Base-by-base conservation (phyloP, 352 stramenopile species). In the Pythium insidiosum region DNA sequence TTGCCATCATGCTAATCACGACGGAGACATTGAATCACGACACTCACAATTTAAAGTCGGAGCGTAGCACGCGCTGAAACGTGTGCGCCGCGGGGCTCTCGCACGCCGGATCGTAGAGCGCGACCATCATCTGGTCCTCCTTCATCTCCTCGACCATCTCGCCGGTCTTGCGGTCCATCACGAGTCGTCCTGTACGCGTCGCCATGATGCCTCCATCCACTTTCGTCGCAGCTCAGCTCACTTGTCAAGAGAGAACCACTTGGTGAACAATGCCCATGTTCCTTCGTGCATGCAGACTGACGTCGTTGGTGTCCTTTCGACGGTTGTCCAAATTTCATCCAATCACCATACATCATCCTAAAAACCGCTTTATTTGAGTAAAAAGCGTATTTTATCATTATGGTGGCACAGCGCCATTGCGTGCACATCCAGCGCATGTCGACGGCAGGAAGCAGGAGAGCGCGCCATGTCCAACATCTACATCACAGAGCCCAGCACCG, bases 401-500 rank as follows among this genome's bases (percentile, higher is more conserved):
- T n/a, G n/a, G n/a, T n/a, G n/a, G n/a, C n/a, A n/a, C n/a, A n/a
- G n/a, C n/a, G n/a, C n/a, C n/a, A n/a, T n/a, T n/a, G n/a, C n/a
- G n/a, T n/a, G n/a, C n/a, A n/a, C n/a, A n/a, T n/a, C n/a, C n/a
- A n/a, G n/a, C n/a, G n/a, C n/a, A n/a, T 37, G 31, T 13, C 31
- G 31, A 6, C 35, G 12, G n/a, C n/a, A n/a, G n/a, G n/a, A n/a
- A n/a, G n/a, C n/a, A n/a, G n/a, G n/a, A n/a, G n/a, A n/a, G n/a
- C 38, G 6, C 28, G 35, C 43, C 50, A 98, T 99, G 95, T 97
- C 88, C 25, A 95, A 92, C 60, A 95, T 99, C 31, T 99, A 99
- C 66, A 88, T 96, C 39, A 97, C 91, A 2, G 95, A 99, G 76
- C 96, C 95, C 18, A 68, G 81, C 35, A 98, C 95, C 26, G 74